phyloP scores from a whole-genome alignment of 225 moss, liverwort and hornwort genomes.

The Bryum argenteum region DNA sequence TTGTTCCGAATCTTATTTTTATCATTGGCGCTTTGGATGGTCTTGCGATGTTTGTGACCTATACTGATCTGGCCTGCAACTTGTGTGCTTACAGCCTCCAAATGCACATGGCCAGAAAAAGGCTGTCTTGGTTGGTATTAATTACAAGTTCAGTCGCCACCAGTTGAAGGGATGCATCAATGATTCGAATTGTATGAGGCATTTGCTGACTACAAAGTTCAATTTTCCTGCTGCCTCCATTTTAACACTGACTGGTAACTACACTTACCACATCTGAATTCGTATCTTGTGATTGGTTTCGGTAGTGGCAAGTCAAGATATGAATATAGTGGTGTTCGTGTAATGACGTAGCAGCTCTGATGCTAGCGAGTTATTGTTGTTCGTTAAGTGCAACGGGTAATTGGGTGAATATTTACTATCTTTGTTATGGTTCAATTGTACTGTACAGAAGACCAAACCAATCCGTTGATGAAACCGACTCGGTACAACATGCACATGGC shows the following conservation, averaged over 20 bases:
- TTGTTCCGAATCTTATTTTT: conserved; percentile 10
- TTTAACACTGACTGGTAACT: conserved; percentile 80
- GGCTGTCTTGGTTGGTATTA: conserved; percentile 84
- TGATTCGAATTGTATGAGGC: conserved; percentile 94
- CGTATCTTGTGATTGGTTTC: conserved; percentile 3
- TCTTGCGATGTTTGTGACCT: not conserved
- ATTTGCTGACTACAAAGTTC: conserved; percentile 71
- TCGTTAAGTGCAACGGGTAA: not conserved
- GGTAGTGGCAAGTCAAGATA: not conserved
- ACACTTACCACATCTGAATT: conserved; percentile 2
- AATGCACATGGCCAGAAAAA: conserved; percentile 82
- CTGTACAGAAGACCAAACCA: conserved; percentile 84
- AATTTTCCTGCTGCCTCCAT: conserved; percentile 78
- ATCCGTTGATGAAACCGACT: conserved; percentile 74
- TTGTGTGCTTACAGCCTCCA: conserved; percentile 55
- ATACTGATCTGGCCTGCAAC: not conserved
- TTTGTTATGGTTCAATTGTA: conserved; percentile 28
- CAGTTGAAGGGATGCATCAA: conserved; percentile 98
- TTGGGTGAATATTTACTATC: conserved; percentile 11
- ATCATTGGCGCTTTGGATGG: not conserved
- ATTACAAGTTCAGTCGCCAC: conserved; percentile 68
- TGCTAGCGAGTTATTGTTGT: conserved; percentile 11
- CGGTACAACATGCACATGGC: conserved; percentile 90
- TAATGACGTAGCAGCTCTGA: not conserved
- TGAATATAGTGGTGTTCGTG: not conserved